phyloP scores from a whole-genome alignment of 352 stramenopile species.

The Pythium sukuiense region DNA sequence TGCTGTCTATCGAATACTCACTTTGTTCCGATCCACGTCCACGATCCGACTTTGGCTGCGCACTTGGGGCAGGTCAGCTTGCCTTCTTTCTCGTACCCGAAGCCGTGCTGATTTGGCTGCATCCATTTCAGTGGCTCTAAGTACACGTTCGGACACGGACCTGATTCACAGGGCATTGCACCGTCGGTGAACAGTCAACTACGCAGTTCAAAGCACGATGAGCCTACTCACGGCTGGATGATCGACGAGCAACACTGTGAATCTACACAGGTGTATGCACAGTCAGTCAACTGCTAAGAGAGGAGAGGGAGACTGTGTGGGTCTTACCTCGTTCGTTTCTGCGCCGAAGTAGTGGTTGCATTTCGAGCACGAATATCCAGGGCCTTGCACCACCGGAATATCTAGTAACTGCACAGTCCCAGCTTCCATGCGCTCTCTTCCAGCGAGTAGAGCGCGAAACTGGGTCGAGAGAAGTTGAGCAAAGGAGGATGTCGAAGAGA shows the following conservation, averaged over 20 bases:
- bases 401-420: conserved; percentile 32
- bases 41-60: conserved; percentile 71
- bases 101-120: conserved; percentile 21
- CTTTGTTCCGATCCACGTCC: conserved; percentile 78
- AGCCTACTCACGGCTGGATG: background rate
- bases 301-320: too few species aligned
- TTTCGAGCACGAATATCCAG: conserved; percentile 50
- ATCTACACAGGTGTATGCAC: too few species aligned
- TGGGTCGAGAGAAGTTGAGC: conserved; percentile 14
- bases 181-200: background rate
- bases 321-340: conserved; percentile 45
- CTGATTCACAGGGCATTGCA: background rate
- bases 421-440: conserved; percentile 35
- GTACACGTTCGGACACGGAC: conserved; percentile 36
- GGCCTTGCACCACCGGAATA: conserved; percentile 19
- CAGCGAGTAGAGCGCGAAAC: conserved; percentile 48
- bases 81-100: conserved; percentile 44
- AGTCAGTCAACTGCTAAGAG: too few species aligned
- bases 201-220: background rate
- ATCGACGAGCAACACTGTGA: background rate
- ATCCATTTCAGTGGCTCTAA: conserved; percentile 79
- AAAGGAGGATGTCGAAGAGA: too few species aligned
- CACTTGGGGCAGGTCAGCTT: conserved; percentile 71
- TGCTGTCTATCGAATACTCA: conserved; percentile 30
- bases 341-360: conserved; percentile 58